phyloP scores from a whole-genome alignment of 2,329 filamentous ascomycete species.

The Sporothrix humicola region DNA sequence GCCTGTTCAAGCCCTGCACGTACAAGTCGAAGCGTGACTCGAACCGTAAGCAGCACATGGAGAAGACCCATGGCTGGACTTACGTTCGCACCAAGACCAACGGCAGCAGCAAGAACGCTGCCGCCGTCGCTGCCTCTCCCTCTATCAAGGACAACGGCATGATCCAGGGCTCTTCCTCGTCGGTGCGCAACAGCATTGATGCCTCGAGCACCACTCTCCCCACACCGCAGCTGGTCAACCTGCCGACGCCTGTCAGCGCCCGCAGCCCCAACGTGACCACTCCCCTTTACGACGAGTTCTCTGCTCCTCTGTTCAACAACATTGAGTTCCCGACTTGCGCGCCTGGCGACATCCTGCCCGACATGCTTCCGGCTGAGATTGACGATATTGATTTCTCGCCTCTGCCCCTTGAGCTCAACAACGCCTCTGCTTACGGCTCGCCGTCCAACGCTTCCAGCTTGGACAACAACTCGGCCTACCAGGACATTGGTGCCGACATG shows the following conservation, averaged over 20 bases:
- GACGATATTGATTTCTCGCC: constrained; percentile 49
- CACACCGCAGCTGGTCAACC: constrained; percentile 64
- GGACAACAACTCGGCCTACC: constrained; percentile 62
- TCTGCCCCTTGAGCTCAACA: constrained; percentile 47
- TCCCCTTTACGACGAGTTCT: constrained; percentile 57
- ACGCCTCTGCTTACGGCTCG: constrained; percentile 59
- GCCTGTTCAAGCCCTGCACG: constrained; percentile 79
- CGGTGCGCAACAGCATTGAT: constrained; percentile 47
- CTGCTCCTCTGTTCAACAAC: constrained; percentile 37
- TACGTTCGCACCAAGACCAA: constrained; percentile 94
- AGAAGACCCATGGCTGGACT: constrained; percentile 91
- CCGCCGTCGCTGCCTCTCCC: background rate
- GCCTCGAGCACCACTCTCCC: constrained; percentile 54
- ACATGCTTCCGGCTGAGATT: constrained; percentile 46
- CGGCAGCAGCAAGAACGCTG: constrained; percentile 61
- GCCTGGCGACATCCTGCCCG: constrained; percentile 40
- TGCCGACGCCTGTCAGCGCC: constrained; percentile 67
- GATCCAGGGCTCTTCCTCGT: background rate
- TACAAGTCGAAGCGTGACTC: constrained; percentile 96
- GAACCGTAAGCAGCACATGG: constrained; percentile 99
- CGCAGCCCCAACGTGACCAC: constrained; percentile 62
- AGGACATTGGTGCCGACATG: constrained; percentile 65
- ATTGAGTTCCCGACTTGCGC: constrained; percentile 53
- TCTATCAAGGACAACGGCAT: background rate
- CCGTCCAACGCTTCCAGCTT: constrained; percentile 52